These are phyloP conservation scores for Hyphopichia buzzinii DNA, from an alignment of 1,139 yeast species.

Conservation along the genomic window DNA sequence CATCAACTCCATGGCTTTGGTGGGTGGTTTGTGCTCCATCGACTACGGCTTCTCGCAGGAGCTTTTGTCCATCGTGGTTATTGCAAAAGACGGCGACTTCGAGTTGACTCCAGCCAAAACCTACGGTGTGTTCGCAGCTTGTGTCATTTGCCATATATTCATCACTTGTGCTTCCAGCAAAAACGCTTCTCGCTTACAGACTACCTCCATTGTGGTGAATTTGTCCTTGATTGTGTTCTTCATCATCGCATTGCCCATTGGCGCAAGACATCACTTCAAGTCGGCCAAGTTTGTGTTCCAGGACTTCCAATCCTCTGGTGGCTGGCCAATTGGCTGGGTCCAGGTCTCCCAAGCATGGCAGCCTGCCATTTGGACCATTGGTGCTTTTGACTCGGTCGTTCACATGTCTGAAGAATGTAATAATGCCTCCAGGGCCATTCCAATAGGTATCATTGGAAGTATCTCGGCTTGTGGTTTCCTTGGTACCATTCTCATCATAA, in stretches of 20 bases:
- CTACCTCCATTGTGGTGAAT: slow-evolving; percentile 57
- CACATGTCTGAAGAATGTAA: slow-evolving; percentile 74
- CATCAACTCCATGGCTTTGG: slow-evolving; percentile 34
- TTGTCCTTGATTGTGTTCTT: slow-evolving; percentile 54
- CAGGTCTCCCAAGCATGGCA: slow-evolving; percentile 37
- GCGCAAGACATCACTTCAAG: slow-evolving; percentile 37
- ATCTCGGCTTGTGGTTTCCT: slow-evolving; percentile 58
- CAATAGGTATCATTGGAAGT: slow-evolving; percentile 52
- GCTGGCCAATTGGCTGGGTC: slow-evolving; percentile 70
- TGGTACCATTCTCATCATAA: slow-evolving; percentile 36
- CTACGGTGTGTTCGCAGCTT: slow-evolving; percentile 39
- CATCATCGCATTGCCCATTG: slow-evolving; percentile 65
- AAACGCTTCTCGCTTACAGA: slow-evolving; percentile 57
- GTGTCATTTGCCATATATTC: slow-evolving; percentile 25
- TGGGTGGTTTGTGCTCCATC: slow-evolving; percentile 39
- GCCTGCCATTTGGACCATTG: slow-evolving; percentile 67
- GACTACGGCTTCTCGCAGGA: slow-evolving; percentile 39
- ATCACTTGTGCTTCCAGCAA: slow-evolving; percentile 33
- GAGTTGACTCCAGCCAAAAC: slow-evolving; percentile 27
- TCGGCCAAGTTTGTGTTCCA: slow-evolving; percentile 52
- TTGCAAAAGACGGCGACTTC: slow-evolving; percentile 31
- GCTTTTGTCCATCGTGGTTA: slow-evolving; percentile 32
- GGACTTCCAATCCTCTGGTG: slow-evolving; percentile 49
- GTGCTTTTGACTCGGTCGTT: slow-evolving; percentile 69
- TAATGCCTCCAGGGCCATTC: slow-evolving; percentile 65